Conservation (phyloP, 495 filamentous ascomycete genomes). For the Wilcoxina mikolae region DNA sequence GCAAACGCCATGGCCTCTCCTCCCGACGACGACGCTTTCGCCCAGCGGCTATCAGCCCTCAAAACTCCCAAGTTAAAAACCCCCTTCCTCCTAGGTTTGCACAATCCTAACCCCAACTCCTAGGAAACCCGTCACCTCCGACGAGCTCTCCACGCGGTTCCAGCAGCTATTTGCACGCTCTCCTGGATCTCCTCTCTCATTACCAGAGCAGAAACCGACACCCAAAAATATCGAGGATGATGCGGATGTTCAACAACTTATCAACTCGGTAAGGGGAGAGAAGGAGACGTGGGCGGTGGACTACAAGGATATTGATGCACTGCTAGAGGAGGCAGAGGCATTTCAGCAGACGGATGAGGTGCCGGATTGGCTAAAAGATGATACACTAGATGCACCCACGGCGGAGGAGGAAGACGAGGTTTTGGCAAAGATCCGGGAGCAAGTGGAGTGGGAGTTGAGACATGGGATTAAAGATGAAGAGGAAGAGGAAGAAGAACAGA, state of each 20-base stretch:
- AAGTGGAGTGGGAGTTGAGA: conserved; percentile 16
- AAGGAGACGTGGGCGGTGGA: conserved; percentile 6
- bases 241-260: conserved; percentile 8
- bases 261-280: conserved; percentile 5
- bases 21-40: conserved; percentile 19
- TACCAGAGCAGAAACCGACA: conserved; percentile 5
- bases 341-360: neutral
- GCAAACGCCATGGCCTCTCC: no score
- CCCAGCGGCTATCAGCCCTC: conserved; percentile 10
- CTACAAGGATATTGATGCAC: conserved; percentile 8
- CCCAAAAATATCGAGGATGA: neutral
- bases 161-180: conserved; percentile 5
- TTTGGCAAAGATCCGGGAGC: conserved; percentile 16
- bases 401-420: conserved; percentile 14
- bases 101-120: neutral
- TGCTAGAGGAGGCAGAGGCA: conserved; percentile 11
- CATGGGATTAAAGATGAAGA: conserved; percentile 1
- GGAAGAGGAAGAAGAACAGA: neutral
- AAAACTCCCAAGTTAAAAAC: conserved; percentile 1
- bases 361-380: conserved; percentile 3
- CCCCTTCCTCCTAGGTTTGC: neutral
- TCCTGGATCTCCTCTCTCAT: neutral
- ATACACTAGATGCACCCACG: neutral
- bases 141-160: conserved; percentile 16
- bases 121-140: neutral